These are phyloP conservation scores for Trapa incisa DNA, from an alignment of 345 rosid genomes.

Conservation along the genomic window DNA sequence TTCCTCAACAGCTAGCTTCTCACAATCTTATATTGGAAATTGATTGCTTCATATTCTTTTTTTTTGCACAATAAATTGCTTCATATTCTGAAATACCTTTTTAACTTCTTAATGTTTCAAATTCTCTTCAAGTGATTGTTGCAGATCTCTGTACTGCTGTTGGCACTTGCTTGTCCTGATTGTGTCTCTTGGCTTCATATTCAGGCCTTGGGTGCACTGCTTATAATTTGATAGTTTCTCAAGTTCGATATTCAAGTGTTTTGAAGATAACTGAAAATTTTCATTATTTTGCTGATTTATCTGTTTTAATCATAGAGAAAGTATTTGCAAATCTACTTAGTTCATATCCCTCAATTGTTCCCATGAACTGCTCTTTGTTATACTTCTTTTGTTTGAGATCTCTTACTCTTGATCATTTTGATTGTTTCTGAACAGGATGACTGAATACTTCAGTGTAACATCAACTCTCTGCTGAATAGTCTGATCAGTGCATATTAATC, in stretches of 20 bases:
- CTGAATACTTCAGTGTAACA: background rate
- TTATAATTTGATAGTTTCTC: background rate
- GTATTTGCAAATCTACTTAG: background rate
- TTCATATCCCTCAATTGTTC: background rate
- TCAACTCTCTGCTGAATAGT: background rate
- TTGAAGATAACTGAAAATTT: background rate
- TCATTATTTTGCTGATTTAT: background rate
- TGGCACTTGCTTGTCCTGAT: too few relatives aligned
- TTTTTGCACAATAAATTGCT: too few relatives aligned
- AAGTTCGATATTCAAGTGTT: background rate
- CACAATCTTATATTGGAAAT: too few relatives aligned
- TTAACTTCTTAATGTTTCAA: too few relatives aligned
- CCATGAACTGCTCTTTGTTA: background rate
- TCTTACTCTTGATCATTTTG: background rate
- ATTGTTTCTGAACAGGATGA: conserved; percentile 2
- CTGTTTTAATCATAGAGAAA: background rate
- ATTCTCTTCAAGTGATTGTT: too few relatives aligned
- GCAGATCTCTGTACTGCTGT: too few relatives aligned
- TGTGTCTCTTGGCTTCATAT: too few relatives aligned
- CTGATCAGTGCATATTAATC: background rate
- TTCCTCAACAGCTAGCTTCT: too few relatives aligned
- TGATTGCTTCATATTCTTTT: too few relatives aligned
- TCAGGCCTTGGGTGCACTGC: too few relatives aligned
- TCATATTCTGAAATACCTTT: too few relatives aligned
- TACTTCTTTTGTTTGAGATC: background rate